Evolutionary conservation across 2,329 filamentous ascomycete species (phyloP).

Genomic region (Taxawa tesnikishii): DNA sequence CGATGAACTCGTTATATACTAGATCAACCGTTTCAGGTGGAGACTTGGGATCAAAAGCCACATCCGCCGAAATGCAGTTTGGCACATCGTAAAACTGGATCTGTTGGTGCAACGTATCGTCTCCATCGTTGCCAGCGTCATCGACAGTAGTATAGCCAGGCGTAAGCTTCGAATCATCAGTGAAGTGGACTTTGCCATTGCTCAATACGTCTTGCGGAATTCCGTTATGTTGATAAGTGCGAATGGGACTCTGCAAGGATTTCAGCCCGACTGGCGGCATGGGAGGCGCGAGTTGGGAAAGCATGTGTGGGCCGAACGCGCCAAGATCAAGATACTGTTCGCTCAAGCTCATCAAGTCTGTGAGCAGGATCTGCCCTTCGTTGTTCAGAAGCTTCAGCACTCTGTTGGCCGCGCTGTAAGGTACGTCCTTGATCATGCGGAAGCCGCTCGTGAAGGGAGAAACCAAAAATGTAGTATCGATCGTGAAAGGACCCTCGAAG

Average conservation of each 20-base stretch:
- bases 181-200: no score
- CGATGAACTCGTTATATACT: slow-evolving; percentile 83
- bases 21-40: slow-evolving; percentile 68
- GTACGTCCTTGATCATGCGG: slow-evolving; percentile 65
- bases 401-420: slow-evolving; percentile 60
- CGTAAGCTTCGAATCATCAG: slow-evolving; percentile 29
- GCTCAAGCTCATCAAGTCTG: slow-evolving; percentile 13
- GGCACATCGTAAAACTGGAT: slow-evolving; percentile 68
- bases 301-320: slow-evolving; percentile 1
- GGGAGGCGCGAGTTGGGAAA: slow-evolving; percentile 7
- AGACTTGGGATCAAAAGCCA: slow-evolving; percentile 43
- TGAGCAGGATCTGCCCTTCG: slow-evolving; percentile 37
- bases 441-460: slow-evolving; percentile 80
- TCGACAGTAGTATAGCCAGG: slow-evolving; percentile 86
- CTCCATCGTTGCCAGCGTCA: slow-evolving; percentile 70
- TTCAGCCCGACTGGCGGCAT: slow-evolving; percentile 3
- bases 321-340: slow-evolving; percentile 20
- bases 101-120: slow-evolving; percentile 72
- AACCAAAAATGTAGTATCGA: slow-evolving; percentile 73
- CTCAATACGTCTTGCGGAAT: neutral
- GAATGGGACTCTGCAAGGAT: neutral
- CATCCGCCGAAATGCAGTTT: slow-evolving; percentile 65
- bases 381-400: slow-evolving; percentile 50
- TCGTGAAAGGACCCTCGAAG: slow-evolving; percentile 82
- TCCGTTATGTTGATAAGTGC: neutral